Evolutionary conservation across 495 filamentous ascomycete species (phyloP), one percentile per base, ranked within the genome.

Genomic region (Penicillium tannophilum): DNA sequence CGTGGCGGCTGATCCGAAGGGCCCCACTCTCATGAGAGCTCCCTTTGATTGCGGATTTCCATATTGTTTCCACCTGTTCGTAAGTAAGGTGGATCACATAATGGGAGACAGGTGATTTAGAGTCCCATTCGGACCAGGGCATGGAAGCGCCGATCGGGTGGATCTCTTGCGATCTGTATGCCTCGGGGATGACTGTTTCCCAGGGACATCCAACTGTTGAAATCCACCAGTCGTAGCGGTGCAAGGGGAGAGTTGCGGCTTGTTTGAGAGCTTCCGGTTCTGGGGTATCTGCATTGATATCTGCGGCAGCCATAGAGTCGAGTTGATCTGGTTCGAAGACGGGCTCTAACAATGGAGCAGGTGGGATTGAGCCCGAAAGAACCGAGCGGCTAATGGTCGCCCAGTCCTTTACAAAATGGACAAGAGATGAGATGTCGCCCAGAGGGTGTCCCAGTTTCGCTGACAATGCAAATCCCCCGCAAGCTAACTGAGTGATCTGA

Each of bases 341-440:
- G 0, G 69, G 69, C 6, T 52, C 36, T 11, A 64, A 30, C 0
- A 54, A 4, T 1, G 61, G 69, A 7, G 55, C 6, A 4, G 59
- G 51, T 0, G 3, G 11, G 6, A 42, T 17, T 6, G 52, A 47
- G 6, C 58, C 51, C 2, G 53, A 52, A 1, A 62, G 30, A 9
- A 68, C 45, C 33, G 63, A 60, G 11, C 54, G 63, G 51, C 60
- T 69, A 17, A 66, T 66, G 8, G 30, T 56, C 17, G 76, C 72
- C 79, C 76, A 82, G 33, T 75, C 68, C 30, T 81, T 72, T 5
- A 75, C 67, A 31, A 85, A 84, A 17, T 70, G 59, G 12, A 75
- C 63, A n/a, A 85, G 55, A 1, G 76, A 46, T 28, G 75, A 64
- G 3, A 79, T 78, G 64, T 85, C 82, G 2, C 75, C 74, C 6